phyloP scores from a whole-genome alignment of 2,329 filamentous ascomycete genomes.

The Beauveria brongniartii region DNA sequence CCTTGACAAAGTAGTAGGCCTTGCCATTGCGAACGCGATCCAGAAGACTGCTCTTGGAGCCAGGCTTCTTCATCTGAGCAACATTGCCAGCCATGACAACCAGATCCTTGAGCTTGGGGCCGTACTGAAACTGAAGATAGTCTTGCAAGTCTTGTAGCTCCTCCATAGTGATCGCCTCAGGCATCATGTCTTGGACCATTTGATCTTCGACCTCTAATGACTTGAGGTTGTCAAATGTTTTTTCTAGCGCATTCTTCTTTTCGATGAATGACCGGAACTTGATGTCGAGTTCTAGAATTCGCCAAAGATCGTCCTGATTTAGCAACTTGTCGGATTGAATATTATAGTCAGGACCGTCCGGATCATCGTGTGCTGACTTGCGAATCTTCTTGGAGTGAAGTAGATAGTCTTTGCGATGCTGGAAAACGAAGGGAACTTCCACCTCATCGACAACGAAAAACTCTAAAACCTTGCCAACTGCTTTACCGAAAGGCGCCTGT shows the following conservation, averaged over 20 bases:
- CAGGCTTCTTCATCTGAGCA: slow-evolving; percentile 68
- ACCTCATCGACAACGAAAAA: slow-evolving; percentile 93
- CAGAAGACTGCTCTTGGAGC: slow-evolving; percentile 71
- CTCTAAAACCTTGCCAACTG: slow-evolving; percentile 84
- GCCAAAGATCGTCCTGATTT: slow-evolving; percentile 89
- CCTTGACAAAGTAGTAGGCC: slow-evolving; percentile 74
- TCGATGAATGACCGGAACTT: slow-evolving; percentile 91
- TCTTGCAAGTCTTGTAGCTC: slow-evolving; percentile 95
- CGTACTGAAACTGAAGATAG: slow-evolving; percentile 91
- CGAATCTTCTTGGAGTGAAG: slow-evolving; percentile 74
- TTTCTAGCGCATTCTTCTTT: slow-evolving; percentile 79
- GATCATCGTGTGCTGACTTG: slow-evolving; percentile 55
- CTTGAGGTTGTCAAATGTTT: slow-evolving; percentile 67
- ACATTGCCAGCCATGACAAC: slow-evolving; percentile 53
- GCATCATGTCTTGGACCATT: slow-evolving; percentile 76
- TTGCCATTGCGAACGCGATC: slow-evolving; percentile 77
- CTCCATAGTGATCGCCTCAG: slow-evolving; percentile 75
- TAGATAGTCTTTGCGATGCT: slow-evolving; percentile 95
- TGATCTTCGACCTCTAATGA: slow-evolving; percentile 57
- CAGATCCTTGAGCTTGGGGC: slow-evolving; percentile 73
- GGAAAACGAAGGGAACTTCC: slow-evolving; percentile 95
- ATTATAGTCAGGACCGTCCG: slow-evolving; percentile 63
- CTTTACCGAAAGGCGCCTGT: slow-evolving; percentile 74
- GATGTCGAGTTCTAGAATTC: slow-evolving; percentile 87
- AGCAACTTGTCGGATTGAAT: slow-evolving; percentile 80